Evolutionary conservation across 441 rosid species (phyloP), one percentile per base, ranked within the genome.

Genomic region (Populus hybrid): DNA sequence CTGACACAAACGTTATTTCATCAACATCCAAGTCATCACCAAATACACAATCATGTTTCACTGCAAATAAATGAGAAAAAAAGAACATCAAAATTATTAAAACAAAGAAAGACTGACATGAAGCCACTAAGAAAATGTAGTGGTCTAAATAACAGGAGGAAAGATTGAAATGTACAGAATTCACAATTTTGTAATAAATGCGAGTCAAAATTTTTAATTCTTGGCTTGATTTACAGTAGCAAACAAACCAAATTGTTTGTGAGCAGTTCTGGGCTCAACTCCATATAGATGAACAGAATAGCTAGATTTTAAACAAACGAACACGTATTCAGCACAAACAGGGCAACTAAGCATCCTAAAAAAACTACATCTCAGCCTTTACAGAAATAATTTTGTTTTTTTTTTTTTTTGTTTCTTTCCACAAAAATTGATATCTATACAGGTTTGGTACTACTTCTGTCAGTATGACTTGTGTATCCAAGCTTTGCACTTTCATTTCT

Each of bases 1-100:
- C 92, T 20, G 98, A 95, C 31, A 93, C 97, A 79, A 71, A 75
- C 56, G 82, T 86, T 69, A 92, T 91, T 88, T 92, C 97, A 66
- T 84, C 88, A 79, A 91, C 12, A 74, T 93, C 91, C 82, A 90
- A 86, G 87, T 93, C 98, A 71, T 83, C 87, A 26, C 99, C 97
- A 84, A 95, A 95, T 68, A 89, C 90, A 59, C 97, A 93, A 81
- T 95, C 98, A 78, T 93, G 89, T 83, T 95, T 95, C 7, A 93
- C 99, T 95, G 83, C 81, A 86, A 71, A 71, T 45, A 38, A 53
- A 42, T 64, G 31, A 50, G 56, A 45, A 63, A 53, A 68, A 68
- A 74, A 50, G 14, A 63, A 42, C 8, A 81, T 45, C 3, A n/a
- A 56, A 66, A 20, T 36, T 26, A 29, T 73, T 67, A 73, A 68